Percentiles rank a stretch among this genome's conserved stretches.
Conservation (phyloP, 345 rosid genomes). For the Acer saccharum region DNA sequence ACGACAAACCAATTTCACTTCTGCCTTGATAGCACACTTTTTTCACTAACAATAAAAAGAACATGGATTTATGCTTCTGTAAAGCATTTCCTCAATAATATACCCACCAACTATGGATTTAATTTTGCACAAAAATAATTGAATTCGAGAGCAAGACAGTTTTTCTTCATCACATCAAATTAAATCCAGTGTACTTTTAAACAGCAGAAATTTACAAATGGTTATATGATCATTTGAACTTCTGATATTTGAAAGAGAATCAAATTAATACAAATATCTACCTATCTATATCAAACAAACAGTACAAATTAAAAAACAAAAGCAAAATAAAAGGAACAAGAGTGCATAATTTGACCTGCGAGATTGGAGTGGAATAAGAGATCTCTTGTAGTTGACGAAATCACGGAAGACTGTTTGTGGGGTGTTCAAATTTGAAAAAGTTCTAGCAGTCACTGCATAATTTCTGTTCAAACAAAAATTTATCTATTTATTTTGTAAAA, state of each 20-base stretch:
- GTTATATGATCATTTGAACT: not conserved
- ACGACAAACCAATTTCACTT: not conserved
- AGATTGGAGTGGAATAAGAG: conserved; percentile 37
- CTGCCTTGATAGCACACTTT: not conserved
- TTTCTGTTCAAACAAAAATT: conserved; percentile 41
- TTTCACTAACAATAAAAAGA: too few relatives aligned
- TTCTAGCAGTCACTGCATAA: conserved; percentile 32
- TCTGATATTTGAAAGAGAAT: not conserved
- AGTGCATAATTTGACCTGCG: conserved; percentile 35
- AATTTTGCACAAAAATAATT: not conserved
- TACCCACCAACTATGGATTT: not conserved
- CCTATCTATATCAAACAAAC: not conserved
- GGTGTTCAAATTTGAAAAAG: conserved; percentile 30
- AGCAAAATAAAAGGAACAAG: not conserved
- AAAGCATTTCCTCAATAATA: not conserved
- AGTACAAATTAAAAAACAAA: not conserved
- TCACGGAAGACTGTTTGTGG: conserved; percentile 24
- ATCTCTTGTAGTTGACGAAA: conserved; percentile 24
- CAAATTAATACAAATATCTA: not conserved
- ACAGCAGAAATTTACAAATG: not conserved
- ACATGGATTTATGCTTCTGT: not conserved
- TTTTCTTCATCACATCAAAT: not conserved
- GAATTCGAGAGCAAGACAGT: not conserved
- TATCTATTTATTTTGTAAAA: not conserved
- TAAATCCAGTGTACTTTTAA: not conserved